Evolutionary conservation across 1,284 basidiomycete genomes (phyloP).

Genomic region (Sanghuangporus sanghuang): DNA sequence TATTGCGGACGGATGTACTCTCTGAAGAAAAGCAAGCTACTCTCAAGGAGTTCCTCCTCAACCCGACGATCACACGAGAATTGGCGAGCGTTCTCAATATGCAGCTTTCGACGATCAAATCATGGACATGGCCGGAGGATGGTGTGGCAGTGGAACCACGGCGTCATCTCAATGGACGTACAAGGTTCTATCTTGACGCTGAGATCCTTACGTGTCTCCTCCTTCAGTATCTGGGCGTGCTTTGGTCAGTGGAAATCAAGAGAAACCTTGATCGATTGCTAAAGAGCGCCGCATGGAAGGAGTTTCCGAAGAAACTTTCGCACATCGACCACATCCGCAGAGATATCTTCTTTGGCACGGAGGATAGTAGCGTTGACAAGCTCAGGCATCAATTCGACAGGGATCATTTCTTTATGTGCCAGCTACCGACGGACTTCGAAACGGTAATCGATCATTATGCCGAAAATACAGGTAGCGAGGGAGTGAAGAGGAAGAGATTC

Average conservation of each 20-base stretch:
- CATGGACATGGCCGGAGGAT: constrained; percentile 37
- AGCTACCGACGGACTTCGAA: constrained; percentile 10
- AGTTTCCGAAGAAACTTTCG: constrained; percentile 2
- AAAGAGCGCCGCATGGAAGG: constrained; percentile 33
- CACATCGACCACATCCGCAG: constrained; percentile 3
- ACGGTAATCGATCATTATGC: constrained; percentile 1
- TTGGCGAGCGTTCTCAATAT: constrained; percentile 39
- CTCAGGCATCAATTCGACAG: not conserved
- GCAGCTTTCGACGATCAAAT: constrained; percentile 34
- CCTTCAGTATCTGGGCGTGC: constrained; percentile 37
- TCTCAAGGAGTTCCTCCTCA: constrained; percentile 36
- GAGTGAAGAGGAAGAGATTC: not conserved
- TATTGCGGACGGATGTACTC: constrained; percentile 33
- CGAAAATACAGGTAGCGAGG: not conserved
- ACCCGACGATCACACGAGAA: constrained; percentile 32
- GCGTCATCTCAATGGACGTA: constrained; percentile 40
- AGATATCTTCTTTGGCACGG: constrained; percentile 2
- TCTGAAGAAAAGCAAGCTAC: constrained; percentile 35
- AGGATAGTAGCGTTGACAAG: not conserved
- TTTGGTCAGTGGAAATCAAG: constrained; percentile 37
- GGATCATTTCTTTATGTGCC: constrained; percentile 17
- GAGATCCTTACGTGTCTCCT: constrained; percentile 40
- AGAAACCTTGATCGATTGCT: constrained; percentile 27
- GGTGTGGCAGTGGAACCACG: constrained; percentile 40
- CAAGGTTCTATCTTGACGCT: constrained; percentile 40